Percentiles rank a stretch among this genome's conserved stretches.
Evolutionary conservation across 2,329 filamentous ascomycete species (phyloP).

Genomic region (Hypoxylon sp.): DNA sequence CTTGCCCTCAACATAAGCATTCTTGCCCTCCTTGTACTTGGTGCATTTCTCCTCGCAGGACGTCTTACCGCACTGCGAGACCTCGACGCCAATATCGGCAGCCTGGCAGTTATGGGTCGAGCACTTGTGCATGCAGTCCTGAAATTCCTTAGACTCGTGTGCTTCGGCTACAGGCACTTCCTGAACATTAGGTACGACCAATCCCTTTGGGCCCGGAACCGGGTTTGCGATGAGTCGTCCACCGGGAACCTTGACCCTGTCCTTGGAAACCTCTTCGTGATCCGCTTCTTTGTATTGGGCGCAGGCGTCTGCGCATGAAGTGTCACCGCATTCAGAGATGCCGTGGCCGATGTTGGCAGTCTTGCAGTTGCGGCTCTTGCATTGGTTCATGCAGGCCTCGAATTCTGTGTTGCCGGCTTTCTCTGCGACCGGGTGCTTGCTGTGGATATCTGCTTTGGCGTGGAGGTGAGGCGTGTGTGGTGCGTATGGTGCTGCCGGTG

Average conservation of each 20-base stretch:
- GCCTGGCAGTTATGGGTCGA: constrained; percentile 36
- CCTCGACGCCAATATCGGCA: constrained; percentile 18
- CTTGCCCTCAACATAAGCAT: neutral
- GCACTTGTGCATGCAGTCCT: constrained; percentile 35
- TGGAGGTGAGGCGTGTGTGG: neutral
- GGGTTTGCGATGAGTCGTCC: neutral
- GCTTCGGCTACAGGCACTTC: constrained; percentile 8
- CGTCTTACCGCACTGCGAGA: constrained; percentile 35
- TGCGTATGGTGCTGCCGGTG: neutral
- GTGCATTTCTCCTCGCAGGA: constrained; percentile 31
- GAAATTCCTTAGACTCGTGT: constrained; percentile 17
- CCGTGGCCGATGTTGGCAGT: constrained; percentile 18
- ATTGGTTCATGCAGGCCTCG: constrained; percentile 26
- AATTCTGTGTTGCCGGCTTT: neutral
- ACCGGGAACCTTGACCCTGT: neutral
- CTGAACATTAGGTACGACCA: neutral
- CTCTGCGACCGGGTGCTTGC: neutral
- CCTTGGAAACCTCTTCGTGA: neutral
- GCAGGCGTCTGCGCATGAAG: constrained; percentile 28
- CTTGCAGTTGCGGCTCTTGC: constrained; percentile 35
- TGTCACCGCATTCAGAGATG: constrained; percentile 31
- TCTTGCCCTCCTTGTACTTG: neutral
- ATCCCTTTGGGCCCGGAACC: neutral
- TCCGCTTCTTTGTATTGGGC: neutral
- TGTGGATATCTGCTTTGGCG: neutral